Evolutionary conservation across 495 filamentous ascomycete species (phyloP).

Genomic region (Neurospora intermedia): DNA sequence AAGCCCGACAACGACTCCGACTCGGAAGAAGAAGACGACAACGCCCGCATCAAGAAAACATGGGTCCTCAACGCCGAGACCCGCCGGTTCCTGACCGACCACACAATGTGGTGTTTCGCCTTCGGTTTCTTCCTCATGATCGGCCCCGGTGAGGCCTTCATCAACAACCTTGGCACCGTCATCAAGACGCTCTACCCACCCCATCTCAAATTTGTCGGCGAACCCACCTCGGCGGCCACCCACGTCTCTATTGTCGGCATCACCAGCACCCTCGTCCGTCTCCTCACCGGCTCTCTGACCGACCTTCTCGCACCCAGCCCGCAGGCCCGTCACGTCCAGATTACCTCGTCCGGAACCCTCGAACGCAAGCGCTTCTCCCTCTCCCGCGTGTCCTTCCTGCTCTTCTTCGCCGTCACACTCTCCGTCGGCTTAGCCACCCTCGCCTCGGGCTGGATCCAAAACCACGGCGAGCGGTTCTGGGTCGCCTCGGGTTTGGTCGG

Average conservation of each 20-base stretch:
- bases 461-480: slow-evolving; percentile 61
- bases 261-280: slow-evolving; percentile 79
- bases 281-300: slow-evolving; percentile 74
- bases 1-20: slow-evolving; percentile 10
- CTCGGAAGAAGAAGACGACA: slow-evolving; percentile 47
- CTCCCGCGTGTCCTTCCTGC: slow-evolving; percentile 70
- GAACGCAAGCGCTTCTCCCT: slow-evolving; percentile 40
- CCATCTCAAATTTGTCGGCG: slow-evolving; percentile 28
- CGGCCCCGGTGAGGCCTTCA: slow-evolving; percentile 90
- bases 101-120: slow-evolving; percentile 91
- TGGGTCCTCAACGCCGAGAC: slow-evolving; percentile 86
- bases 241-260: slow-evolving; percentile 88
- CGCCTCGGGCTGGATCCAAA: slow-evolving; percentile 57
- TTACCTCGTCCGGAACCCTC: slow-evolving; percentile 15
- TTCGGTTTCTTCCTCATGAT: slow-evolving; percentile 87
- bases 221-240: slow-evolving; percentile 62
- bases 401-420: slow-evolving; percentile 62
- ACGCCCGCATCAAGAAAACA: slow-evolving; percentile 65
- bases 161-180: slow-evolving; percentile 94
- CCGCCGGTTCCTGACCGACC: slow-evolving; percentile 66
- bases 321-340: slow-evolving; percentile 28
- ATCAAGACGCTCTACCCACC: slow-evolving; percentile 74
- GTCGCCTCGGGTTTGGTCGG: slow-evolving; percentile 71
- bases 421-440: slow-evolving; percentile 68
- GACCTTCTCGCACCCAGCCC: slow-evolving; percentile 74